Conservation (phyloP, 2,329 filamentous ascomycete genomes). For the Aspergillus quadricinctus region DNA sequence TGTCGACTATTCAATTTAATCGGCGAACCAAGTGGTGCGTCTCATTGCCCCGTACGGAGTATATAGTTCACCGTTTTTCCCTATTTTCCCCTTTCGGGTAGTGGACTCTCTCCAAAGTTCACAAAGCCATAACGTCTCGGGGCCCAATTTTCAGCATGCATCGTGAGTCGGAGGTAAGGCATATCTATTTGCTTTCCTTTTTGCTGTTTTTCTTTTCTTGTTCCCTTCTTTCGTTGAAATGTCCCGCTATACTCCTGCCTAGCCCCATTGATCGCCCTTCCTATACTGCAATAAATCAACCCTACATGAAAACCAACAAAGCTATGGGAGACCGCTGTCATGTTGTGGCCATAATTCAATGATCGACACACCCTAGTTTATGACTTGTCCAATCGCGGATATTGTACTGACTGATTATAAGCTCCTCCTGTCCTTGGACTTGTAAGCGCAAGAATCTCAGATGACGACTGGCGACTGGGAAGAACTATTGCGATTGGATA, state of each 20-base stretch:
- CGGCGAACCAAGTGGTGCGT: conserved; percentile 13
- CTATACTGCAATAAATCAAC: conserved; percentile 35
- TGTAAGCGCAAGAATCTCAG: conserved; percentile 12
- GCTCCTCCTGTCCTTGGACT: conserved; percentile 24
- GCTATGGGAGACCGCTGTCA: conserved; percentile 36
- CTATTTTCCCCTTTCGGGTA: background rate
- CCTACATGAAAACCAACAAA: conserved; percentile 30
- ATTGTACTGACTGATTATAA: conserved; percentile 31
- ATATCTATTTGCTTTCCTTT: conserved; percentile 9
- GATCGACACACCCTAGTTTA: conserved; percentile 33
- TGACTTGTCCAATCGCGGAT: conserved; percentile 36
- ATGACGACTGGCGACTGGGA: conserved; percentile 25
- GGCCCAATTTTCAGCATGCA: conserved; percentile 8
- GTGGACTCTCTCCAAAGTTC: background rate
- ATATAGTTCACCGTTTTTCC: conserved; percentile 27
- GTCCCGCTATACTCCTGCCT: conserved; percentile 5
- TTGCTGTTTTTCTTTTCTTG: conserved; percentile 11
- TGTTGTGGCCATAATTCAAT: conserved; percentile 31
- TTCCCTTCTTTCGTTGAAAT: background rate
- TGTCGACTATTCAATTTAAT: background rate
- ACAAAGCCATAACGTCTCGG: background rate
- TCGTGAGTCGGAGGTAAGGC: conserved; percentile 16
- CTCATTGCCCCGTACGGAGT: conserved; percentile 21
- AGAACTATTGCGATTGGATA: conserved; percentile 13
- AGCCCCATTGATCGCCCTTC: conserved; percentile 33